Base-by-base conservation (phyloP, 192 early-diverging fungal species). In the Mortierella alpina region DNA sequence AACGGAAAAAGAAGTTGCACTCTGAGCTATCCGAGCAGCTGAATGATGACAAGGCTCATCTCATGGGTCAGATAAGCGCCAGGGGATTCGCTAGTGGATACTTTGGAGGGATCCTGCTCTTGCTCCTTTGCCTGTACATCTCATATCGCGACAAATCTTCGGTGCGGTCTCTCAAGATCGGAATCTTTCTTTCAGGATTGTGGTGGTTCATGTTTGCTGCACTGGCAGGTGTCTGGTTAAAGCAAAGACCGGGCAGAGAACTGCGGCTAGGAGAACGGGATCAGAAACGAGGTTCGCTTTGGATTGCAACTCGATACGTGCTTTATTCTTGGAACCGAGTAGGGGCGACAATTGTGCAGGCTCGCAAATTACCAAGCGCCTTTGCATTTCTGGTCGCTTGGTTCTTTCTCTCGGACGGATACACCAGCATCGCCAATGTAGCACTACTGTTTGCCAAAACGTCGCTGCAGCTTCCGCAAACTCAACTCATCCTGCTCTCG, bases 371-470 rank as follows among this genome's bases (percentile, higher is more conserved):
- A 1, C 66, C 81, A 22, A 82, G 84, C 45, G 80, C 88, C 13
- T 91, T 90, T 68, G 59, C 75, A 18, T 92, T 91, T 65, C 79
- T 93, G 23, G 39, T 90, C 7, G 84, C 88, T 6, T 93, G 90
- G 90, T 90, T 91, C 65, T 84, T 92, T 58, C 84, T 88, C 62
- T 89, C 91, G 20, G 92, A 93, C 59, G 87, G 85, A 7, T 88
- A 87, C 65, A 89, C 73, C 13, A 88, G 88, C 60, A 84, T 90
- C 23, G 52, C 82, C 7, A 84, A 85, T 47, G 86, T 91, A 20
- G 85, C 90, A 12, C 68, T 90, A 10, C 70, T 93, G 15, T 93
- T 88, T 70, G 89, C 84, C 41, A 87, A 88, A 49, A 84, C 85
- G 1, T 82, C 88, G 12, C 79, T 93, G 48, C 78, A 82, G 15